Evolutionary conservation across 2,329 filamentous ascomycete genomes (phyloP), one percentile per base, ranked within the genome.

Genomic region (Sporothrix sp.): DNA sequence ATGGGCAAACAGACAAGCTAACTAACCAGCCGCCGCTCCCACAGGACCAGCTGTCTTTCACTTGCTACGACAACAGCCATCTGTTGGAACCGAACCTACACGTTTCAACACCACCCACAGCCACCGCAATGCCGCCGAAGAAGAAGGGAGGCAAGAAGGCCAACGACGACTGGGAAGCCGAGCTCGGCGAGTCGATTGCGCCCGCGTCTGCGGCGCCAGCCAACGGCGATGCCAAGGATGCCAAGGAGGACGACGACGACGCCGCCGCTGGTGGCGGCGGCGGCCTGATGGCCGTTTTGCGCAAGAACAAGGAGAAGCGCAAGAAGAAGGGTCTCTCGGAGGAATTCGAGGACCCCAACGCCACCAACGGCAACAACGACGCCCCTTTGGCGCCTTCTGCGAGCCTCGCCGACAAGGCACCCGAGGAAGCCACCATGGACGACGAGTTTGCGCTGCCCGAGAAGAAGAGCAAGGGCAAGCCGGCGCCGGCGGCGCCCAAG

Each of bases 131-230:
- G 91, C 73, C 90, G 63, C 90, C 90, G 56, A 96, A 58, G 50
- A 58, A 96, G 75, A 94, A 93, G 78, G 96, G 95, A 79, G 74
- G 72, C 60, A 85, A 84, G 66, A 85, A 83, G 70, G 94, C 91
- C 64, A 80, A 86, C 65, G 87, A 95, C 63, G 88, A 96, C 75
- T 96, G 91, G 91, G 93, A 97, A 68, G 82, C 86, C 51, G 89
- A 95, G 57, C 75, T 96, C 50, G 90, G 89, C 62, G 91, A 96
- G 71, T 73, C 75, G 54, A 76, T 82, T 62, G 78, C 79, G 57
- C 81, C 85, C 7, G 71, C 76, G 50, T 73, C 75, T 47, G 70
- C 78, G 54, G 71, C 70, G 32, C 68, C 70, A 46, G 59, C 69
- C 57, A 53, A 68, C 50, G 65, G 70, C 45, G 71, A 71, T 35